Conservation (phyloP, 345 rosid genomes). For the Salix dunnii region DNA sequence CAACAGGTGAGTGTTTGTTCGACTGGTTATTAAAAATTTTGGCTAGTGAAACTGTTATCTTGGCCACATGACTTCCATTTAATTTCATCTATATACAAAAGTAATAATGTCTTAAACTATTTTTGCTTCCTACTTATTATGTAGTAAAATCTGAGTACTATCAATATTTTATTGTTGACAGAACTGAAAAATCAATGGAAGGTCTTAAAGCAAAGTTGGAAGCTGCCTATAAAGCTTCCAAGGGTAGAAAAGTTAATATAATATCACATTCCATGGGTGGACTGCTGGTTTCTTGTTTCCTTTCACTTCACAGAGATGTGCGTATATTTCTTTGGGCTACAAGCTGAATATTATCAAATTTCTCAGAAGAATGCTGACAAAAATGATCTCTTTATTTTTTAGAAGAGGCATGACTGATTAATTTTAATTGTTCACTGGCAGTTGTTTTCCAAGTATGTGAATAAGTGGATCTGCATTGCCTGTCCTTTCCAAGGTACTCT, state of each 20-base stretch:
- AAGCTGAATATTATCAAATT: conserved; percentile 9
- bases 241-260: conserved; percentile 63
- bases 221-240: conserved; percentile 67
- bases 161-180: conserved; percentile 28
- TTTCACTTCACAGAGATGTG: conserved; percentile 67
- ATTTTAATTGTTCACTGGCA: conserved; percentile 30
- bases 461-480: conserved; percentile 84
- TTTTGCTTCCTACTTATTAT: background rate
- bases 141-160: background rate
- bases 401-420: conserved; percentile 3
- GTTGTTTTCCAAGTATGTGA: conserved; percentile 70
- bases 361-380: background rate
- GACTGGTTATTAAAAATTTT: background rate
- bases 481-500: conserved; percentile 85
- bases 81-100: background rate
- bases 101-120: background rate
- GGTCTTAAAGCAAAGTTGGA: conserved; percentile 69
- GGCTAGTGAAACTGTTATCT: background rate
- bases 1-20: conserved; percentile 47
- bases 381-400: conserved; percentile 11
- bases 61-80: background rate
- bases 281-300: conserved; percentile 63
- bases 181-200: conserved; percentile 56
- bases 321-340: conserved; percentile 15
- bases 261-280: conserved; percentile 97